Conservation (phyloP, 2,329 filamentous ascomycete species). For the Leptodontidium sp. region DNA sequence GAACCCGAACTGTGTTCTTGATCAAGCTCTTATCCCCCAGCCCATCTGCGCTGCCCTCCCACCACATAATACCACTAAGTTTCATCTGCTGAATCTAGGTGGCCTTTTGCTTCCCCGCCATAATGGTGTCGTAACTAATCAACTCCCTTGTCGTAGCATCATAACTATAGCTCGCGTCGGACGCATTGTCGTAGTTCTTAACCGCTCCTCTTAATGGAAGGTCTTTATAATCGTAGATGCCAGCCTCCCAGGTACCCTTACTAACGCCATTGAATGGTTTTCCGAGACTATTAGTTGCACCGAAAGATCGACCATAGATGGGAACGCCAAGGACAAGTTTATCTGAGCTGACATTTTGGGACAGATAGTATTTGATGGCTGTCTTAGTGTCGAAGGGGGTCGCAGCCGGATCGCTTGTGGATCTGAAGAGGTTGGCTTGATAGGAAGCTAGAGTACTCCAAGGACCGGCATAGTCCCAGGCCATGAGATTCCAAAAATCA, state of each 20-base stretch:
- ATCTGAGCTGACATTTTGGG: too few relatives aligned
- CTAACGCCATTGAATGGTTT: conserved; percentile 61
- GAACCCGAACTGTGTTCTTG: too few relatives aligned
- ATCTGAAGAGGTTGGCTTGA: conserved; percentile 18
- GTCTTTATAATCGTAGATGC: conserved; percentile 85
- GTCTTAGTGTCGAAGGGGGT: conserved; percentile 5
- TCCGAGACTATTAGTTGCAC: too few relatives aligned
- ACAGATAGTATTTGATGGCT: conserved; percentile 14
- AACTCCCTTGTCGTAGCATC: conserved; percentile 66
- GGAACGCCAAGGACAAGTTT: conserved; percentile 70
- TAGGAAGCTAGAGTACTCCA: conserved; percentile 8
- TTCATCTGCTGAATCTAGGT: conserved; percentile 67
- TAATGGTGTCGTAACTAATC: conserved; percentile 75
- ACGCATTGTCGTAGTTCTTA: too few relatives aligned
- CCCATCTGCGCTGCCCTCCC: conserved; percentile 78
- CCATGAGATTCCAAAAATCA: too few relatives aligned
- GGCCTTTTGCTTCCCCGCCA: conserved; percentile 68
- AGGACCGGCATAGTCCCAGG: too few relatives aligned
- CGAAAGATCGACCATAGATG: conserved; percentile 81
- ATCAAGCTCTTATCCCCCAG: conserved; percentile 13
- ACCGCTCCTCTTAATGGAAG: too few relatives aligned
- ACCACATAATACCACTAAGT: conserved; percentile 85
- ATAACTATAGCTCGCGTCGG: conserved; percentile 78
- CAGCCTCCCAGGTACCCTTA: conserved; percentile 75
- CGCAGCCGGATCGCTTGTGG: conserved; percentile 1